phyloP scores from a whole-genome alignment of 495 filamentous ascomycete genomes.

The Beverwykella pulmonaria region DNA sequence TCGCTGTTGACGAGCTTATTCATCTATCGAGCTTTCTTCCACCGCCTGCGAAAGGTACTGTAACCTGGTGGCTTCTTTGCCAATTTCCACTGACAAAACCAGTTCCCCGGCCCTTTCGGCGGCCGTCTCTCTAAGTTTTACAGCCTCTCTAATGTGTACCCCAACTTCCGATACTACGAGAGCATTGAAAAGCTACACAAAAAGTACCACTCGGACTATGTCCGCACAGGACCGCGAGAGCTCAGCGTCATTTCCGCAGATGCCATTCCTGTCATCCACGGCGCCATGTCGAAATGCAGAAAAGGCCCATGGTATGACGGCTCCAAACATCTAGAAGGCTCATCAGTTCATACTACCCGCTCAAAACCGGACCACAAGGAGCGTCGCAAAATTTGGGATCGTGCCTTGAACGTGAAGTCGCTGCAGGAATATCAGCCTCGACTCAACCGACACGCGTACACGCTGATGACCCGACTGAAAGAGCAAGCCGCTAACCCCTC shows the following conservation, averaged over 20 bases:
- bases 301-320: slow-evolving; percentile 23
- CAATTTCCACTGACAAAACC: not conserved
- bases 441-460: slow-evolving; percentile 19
- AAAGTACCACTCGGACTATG: slow-evolving; percentile 21
- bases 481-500: slow-evolving; percentile 35
- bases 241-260: slow-evolving; percentile 24
- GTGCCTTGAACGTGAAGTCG: slow-evolving; percentile 28
- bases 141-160: not conserved
- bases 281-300: slow-evolving; percentile 10
- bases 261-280: slow-evolving; percentile 21
- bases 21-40: slow-evolving; percentile 34
- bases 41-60: slow-evolving; percentile 26
- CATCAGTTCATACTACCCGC: slow-evolving; percentile 20
- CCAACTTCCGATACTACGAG: slow-evolving; percentile 17
- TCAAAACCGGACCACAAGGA: slow-evolving; percentile 14
- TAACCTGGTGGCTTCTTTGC: not conserved
- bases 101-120: slow-evolving; percentile 35
- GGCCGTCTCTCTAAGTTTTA: slow-evolving; percentile 21
- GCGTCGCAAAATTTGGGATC: slow-evolving; percentile 29
- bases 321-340: not conserved
- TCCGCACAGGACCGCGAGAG: slow-evolving; percentile 28
- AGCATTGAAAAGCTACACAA: slow-evolving; percentile 15
- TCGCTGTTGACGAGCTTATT: slow-evolving; percentile 23
- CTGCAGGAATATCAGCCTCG: slow-evolving; percentile 37
- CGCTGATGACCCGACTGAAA: slow-evolving; percentile 12